Evolutionary conservation across 192 early-diverging fungal genomes (phyloP), one percentile per base, ranked within the genome.

Genomic region (Rhizophlyctis rosea): DNA sequence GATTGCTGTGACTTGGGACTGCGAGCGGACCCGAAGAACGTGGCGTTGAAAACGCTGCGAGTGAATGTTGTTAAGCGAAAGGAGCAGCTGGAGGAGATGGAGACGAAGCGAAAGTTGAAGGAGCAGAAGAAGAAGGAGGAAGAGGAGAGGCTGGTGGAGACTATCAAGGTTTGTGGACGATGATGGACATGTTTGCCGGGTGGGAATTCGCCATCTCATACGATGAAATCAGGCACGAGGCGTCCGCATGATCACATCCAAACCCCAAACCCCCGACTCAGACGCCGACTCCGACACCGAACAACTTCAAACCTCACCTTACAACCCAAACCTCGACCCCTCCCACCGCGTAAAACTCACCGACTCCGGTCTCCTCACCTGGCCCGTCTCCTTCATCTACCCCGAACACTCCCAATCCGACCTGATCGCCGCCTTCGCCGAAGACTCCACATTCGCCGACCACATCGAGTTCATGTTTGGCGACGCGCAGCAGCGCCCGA

Each of bases 331-430:
- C 34, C 54, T 35, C 52, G 64, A 54, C 31, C 35, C 34, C 14
- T 34, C 68, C 50, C 72, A 87, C 68, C 76, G 77, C 62, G 75
- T 89, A 23, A 58, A 79, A 44, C 67, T 92, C 49, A 80, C 87
- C 18, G 9, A 7, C 39, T 18, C 47, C 48, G 47, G 47, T 32
- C 33, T 68, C 23, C 65, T 99, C 14, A 75, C 82, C 5, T 88
- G 88, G 79, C 97, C 97, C 0, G 91, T 92, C 3, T 76, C 92
- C 31, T 93, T 99, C 57, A 71, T 97, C 68, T 99, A 99, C 69
- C 97, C 97, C 25, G 94, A 99, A 74, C 75, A 88, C 64, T 87
- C 87, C 59, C 84, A 98, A 62, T 90, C 88, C 2, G 97, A 99
- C 71, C 79, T 90, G 52, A 90, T 99, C 53, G 77, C 86, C 57